These are phyloP conservation scores for Neoboletus subvelutipes DNA, from an alignment of 768 basidiomycete species.

Conservation along the genomic window DNA sequence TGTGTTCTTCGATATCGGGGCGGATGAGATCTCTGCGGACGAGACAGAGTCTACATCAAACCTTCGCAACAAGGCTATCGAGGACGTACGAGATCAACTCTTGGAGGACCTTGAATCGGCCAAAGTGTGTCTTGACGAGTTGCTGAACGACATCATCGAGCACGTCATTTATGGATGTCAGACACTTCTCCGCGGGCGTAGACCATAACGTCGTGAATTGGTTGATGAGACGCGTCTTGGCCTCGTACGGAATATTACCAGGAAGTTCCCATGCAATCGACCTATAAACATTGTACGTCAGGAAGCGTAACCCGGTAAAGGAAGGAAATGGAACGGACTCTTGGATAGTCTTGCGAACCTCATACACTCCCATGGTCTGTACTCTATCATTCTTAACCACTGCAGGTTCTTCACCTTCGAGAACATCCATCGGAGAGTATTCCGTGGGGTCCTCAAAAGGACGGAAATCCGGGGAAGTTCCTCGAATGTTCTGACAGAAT, in stretches of 20 bases:
- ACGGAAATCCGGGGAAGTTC: slow-evolving; percentile 44
- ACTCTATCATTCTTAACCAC: background rate
- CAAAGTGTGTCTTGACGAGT: slow-evolving; percentile 38
- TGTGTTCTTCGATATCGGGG: slow-evolving; percentile 31
- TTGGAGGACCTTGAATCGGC: slow-evolving; percentile 38
- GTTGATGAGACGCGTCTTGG: slow-evolving; percentile 38
- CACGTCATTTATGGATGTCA: slow-evolving; percentile 32
- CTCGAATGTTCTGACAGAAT: slow-evolving; percentile 37
- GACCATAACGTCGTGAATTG: slow-evolving; percentile 38
- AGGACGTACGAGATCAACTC: slow-evolving; percentile 36
- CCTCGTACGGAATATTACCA: slow-evolving; percentile 40
- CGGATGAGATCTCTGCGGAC: slow-evolving; percentile 28
- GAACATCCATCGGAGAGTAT: slow-evolving; percentile 8
- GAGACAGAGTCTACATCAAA: background rate
- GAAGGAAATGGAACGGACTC: slow-evolving; percentile 28
- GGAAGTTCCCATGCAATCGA: slow-evolving; percentile 45
- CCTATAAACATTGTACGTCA: slow-evolving; percentile 22
- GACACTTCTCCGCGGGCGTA: slow-evolving; percentile 34
- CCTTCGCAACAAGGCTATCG: background rate
- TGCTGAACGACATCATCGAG: slow-evolving; percentile 31
- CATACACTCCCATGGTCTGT: slow-evolving; percentile 29
- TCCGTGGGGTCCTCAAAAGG: slow-evolving; percentile 23
- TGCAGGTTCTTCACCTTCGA: slow-evolving; percentile 6
- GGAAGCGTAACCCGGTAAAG: background rate
- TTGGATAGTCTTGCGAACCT: slow-evolving; percentile 36